phyloP scores from a whole-genome alignment of 495 filamentous ascomycete species.

The Zalerion maritima region DNA sequence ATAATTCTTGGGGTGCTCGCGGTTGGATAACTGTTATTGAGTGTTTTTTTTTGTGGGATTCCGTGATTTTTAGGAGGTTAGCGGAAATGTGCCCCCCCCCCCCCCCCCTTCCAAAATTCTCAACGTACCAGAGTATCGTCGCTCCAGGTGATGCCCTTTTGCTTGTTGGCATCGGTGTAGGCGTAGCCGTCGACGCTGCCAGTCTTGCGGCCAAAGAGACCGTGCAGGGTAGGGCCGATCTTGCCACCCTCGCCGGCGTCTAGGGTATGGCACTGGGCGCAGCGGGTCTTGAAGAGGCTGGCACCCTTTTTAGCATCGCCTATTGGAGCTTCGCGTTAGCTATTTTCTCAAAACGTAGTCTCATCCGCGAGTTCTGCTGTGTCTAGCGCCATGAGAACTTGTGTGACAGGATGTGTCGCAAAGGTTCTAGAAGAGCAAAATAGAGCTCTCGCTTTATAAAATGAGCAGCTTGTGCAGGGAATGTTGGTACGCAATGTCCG shows the following conservation, averaged over 20 bases:
- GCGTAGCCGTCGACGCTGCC: slow-evolving; percentile 82
- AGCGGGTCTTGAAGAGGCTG: slow-evolving; percentile 98
- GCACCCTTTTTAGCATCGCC: slow-evolving; percentile 95
- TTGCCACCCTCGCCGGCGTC: slow-evolving; percentile 83
- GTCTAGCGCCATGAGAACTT: too few relatives aligned
- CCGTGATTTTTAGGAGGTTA: slow-evolving; percentile 13
- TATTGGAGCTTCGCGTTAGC: slow-evolving; percentile 32
- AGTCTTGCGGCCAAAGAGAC: slow-evolving; percentile 93
- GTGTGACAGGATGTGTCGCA: too few relatives aligned
- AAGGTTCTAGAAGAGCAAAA: too few relatives aligned
- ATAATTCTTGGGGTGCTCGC: slow-evolving; percentile 45
- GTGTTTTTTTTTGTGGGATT: too few relatives aligned
- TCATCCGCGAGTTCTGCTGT: too few relatives aligned
- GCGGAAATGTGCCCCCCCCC: slow-evolving; percentile 1
- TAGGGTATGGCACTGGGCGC: slow-evolving; percentile 95
- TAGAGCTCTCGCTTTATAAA: too few relatives aligned
- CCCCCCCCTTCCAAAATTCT: not conserved
- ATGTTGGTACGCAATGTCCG: too few relatives aligned
- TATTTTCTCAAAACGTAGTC: too few relatives aligned
- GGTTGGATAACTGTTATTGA: slow-evolving; percentile 35
- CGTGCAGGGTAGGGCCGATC: slow-evolving; percentile 92
- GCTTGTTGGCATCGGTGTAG: slow-evolving; percentile 99
- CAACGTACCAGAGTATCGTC: slow-evolving; percentile 71
- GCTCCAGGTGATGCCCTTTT: slow-evolving; percentile 80
- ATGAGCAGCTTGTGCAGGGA: too few relatives aligned